A percentile compares a stretch with the other conserved stretches of the same genome.
These are phyloP conservation scores for Epithemia pelagica DNA, from an alignment of 108 stramenopile genomes.

Conservation along the genomic window DNA sequence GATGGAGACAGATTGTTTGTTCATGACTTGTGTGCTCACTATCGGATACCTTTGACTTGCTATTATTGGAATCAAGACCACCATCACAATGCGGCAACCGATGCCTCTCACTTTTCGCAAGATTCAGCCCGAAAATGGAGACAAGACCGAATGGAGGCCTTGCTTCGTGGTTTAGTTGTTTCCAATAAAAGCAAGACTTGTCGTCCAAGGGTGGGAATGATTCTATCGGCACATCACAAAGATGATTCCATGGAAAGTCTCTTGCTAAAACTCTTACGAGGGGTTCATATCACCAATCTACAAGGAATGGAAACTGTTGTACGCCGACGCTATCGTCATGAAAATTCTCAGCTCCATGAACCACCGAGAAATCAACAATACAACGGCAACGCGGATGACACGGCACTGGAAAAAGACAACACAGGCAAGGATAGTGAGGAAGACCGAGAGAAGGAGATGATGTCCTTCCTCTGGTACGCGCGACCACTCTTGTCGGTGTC, in stretches of 20 bases:
- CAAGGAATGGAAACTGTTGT: slow-evolving; percentile 50
- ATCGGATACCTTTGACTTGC: slow-evolving; percentile 47
- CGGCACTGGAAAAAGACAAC: background rate
- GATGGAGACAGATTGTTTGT: slow-evolving; percentile 63
- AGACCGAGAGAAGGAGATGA: background rate
- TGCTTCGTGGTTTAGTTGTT: slow-evolving; percentile 14
- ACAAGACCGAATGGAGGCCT: slow-evolving; percentile 25
- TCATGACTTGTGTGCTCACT: slow-evolving; percentile 34
- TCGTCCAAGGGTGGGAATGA: slow-evolving; percentile 32
- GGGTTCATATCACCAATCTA: slow-evolving; percentile 72
- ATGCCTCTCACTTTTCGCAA: slow-evolving; percentile 59
- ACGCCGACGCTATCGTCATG: no score
- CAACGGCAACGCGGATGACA: background rate
- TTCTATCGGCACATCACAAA: slow-evolving; percentile 79
- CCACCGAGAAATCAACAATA: no score
- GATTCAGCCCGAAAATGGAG: slow-evolving; percentile 78
- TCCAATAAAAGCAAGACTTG: background rate
- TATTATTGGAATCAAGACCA: slow-evolving; percentile 47
- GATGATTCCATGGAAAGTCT: slow-evolving; percentile 81
- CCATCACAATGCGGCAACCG: background rate
- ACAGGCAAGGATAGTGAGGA: background rate
- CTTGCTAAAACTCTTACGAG: slow-evolving; percentile 75
- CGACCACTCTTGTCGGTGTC: slow-evolving; percentile 63
- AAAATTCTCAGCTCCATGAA: no score
- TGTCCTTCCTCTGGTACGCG: slow-evolving; percentile 28